Base-by-base conservation (phyloP, 306 rosid species). In the Gleditsia sinensis region DNA sequence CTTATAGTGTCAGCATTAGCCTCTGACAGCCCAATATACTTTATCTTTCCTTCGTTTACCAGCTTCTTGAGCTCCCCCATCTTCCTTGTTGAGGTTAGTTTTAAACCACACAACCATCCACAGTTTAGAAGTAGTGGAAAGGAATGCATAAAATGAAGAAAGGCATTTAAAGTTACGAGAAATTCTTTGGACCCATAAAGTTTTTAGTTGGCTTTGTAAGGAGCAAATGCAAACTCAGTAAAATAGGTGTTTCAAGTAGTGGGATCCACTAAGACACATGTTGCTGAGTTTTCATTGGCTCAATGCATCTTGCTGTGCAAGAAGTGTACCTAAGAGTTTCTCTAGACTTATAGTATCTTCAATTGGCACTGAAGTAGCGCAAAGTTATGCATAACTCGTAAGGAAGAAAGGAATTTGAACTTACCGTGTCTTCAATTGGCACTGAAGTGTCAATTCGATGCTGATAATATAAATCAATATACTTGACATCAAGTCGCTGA, bases 361-460 rank as follows among this genome's bases (percentile, higher is more conserved):
- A n/a, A n/a, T n/a, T n/a, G n/a, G n/a, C n/a, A n/a, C n/a, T n/a
- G 0, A 57, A 28, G 25, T 23, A 33, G 36, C 64, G 32, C 40
- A 57, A 67, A 46, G 46, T 14, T 14, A 46, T 34, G 36, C 58
- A 49, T 56, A 71, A 59, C n/a, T n/a, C n/a, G n/a, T n/a, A 12
- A 28, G 43, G 1, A 25, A 34, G 20, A 25, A 72, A 73, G 45
- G 30, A 57, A 71, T n/a, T 67, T 20, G 20, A 51, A 21, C 91
- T 88, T 79, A 88, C 94, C 0, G 94, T 91, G 65, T 91, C 88
- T 79, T 88, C 97, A 46, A 88, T 91, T 74, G 91, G 88, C 70
- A 91, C 84, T 10, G 90, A 83, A 34, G 83, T 61, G 53, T 91
- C 97, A 27, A 88, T 50, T 13, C 89, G 72, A 69, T 87, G 92